Base-by-base conservation (phyloP, 306 rosid species). In the Cucurbita ficifolia region DNA sequence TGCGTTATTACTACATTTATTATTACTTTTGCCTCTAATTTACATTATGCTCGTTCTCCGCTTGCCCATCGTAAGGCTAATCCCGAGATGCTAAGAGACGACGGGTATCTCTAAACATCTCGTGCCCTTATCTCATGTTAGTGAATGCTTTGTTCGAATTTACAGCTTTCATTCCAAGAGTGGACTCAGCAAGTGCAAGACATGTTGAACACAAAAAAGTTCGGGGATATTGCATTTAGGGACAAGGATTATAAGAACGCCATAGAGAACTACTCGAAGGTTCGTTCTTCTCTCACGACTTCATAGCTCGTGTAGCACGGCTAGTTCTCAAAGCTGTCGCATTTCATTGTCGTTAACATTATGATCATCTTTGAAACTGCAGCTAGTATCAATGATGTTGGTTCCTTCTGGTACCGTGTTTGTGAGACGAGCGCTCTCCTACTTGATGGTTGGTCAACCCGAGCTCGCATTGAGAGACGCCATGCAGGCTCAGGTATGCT, bases 131-230 rank as follows among this genome's bases (percentile, higher is more conserved):
- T 70, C 17, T 71, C 18, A 17, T 72, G 4, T 7, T 17, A 7
- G 0, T 68, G 21, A 46, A 24, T 14, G 21, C 14, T 68, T 46
- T 38, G 6, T 48, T 54, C 8, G n/a, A 35, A 22, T 52, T 18
- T 84, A 84, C 87, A 93, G 97, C 96, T 93, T 70, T 93, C 98
- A 50, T 93, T 93, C 78, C 98, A 93, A 90, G 98, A 93, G 73
- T 93, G 98, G 97, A 93, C 94, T 4, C 97, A 93, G 50, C 98
- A 88, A 87, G 96, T 93, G 82, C 98, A 90, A 83, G 97, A 93
- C 19, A 93, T 90, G 88, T 77, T 93, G 83, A 90, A 93, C 82
- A 88, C 96, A 5, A 93, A 90, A 76, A 93, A 90, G 83, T 86
- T 84, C 77, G 98, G 98, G 60, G 97, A 93, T 81, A 88, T 90